These are phyloP conservation scores for Arctium lappa DNA, from an alignment of 129 eudicot genomes.

Conservation along the genomic window DNA sequence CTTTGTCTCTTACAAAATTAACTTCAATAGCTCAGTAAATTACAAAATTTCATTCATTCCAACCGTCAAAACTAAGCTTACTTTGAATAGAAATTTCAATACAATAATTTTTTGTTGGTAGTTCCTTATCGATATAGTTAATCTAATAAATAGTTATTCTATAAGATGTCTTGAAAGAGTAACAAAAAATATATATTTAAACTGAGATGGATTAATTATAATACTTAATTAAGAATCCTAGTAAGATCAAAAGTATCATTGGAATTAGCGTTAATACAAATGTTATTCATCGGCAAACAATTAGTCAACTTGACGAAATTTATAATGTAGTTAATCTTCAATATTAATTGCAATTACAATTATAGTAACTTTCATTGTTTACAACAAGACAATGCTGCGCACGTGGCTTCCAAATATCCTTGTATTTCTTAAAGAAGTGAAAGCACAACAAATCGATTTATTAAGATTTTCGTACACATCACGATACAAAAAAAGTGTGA, in stretches of 20 bases:
- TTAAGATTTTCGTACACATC: background rate
- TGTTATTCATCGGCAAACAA: conserved; percentile 19
- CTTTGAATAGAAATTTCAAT: background rate
- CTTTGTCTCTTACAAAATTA: too few relatives aligned
- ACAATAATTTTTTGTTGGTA: too few relatives aligned
- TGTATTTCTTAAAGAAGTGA: background rate
- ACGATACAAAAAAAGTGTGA: too few relatives aligned
- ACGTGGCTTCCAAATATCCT: conserved; percentile 3
- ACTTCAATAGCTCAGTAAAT: too few relatives aligned
- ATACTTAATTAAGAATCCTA: conserved; percentile 15
- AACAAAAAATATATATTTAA: too few relatives aligned
- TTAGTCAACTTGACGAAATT: conserved; percentile 11
- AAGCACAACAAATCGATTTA: background rate
- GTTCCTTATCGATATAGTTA: too few relatives aligned
- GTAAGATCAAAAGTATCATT: conserved; percentile 21
- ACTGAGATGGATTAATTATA: background rate
- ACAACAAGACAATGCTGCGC: conserved; percentile 27
- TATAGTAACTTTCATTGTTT: conserved; percentile 6
- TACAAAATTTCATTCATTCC: background rate
- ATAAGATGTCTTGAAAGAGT: background rate
- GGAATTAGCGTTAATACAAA: conserved; percentile 13
- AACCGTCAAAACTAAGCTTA: background rate
- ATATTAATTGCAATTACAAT: background rate
- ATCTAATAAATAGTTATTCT: background rate
- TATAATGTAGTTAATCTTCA: conserved; percentile 5